A percentile compares a stretch with the other conserved stretches of the same genome.
phyloP scores from a whole-genome alignment of 352 stramenopile genomes.

The Pythium scleroteichum region DNA sequence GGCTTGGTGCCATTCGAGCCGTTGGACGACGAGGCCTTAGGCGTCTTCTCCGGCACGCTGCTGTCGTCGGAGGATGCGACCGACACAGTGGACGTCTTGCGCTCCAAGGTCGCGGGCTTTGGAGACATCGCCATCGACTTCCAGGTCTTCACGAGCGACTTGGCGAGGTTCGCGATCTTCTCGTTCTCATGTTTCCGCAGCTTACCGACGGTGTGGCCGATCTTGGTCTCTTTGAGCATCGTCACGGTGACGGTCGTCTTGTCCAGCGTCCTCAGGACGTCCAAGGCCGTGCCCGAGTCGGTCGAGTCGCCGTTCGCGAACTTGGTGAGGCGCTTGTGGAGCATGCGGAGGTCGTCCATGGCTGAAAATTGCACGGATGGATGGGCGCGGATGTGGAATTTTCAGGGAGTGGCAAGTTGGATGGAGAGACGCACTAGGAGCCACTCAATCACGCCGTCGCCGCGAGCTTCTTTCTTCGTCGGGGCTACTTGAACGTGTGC shows the following conservation, averaged over 20 bases:
- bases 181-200: constrained; percentile 88
- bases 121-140: constrained; percentile 83
- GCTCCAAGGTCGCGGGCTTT: constrained; percentile 31
- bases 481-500: constrained; percentile 2
- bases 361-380: constrained; percentile 13
- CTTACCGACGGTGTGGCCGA: constrained; percentile 86
- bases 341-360: constrained; percentile 70
- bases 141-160: constrained; percentile 85
- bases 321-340: constrained; percentile 74
- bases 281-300: constrained; percentile 59
- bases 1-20: background rate
- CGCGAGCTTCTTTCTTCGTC: constrained; percentile 12
- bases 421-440: background rate
- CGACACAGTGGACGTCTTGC: constrained; percentile 32
- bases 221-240: constrained; percentile 84
- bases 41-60: constrained; percentile 18
- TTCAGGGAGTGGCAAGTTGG: background rate
- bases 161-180: constrained; percentile 73
- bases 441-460: constrained; percentile 8
- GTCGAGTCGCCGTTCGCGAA: constrained; percentile 63
- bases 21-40: background rate
- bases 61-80: constrained; percentile 32
- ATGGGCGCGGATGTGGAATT: constrained; percentile 1
- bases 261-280: constrained; percentile 66
- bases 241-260: constrained; percentile 55